Percentiles rank a stretch among this genome's conserved stretches.
Evolutionary conservation across 2,329 filamentous ascomycete genomes (phyloP).

Genomic region (Ophiostoma novo-ulmi): DNA sequence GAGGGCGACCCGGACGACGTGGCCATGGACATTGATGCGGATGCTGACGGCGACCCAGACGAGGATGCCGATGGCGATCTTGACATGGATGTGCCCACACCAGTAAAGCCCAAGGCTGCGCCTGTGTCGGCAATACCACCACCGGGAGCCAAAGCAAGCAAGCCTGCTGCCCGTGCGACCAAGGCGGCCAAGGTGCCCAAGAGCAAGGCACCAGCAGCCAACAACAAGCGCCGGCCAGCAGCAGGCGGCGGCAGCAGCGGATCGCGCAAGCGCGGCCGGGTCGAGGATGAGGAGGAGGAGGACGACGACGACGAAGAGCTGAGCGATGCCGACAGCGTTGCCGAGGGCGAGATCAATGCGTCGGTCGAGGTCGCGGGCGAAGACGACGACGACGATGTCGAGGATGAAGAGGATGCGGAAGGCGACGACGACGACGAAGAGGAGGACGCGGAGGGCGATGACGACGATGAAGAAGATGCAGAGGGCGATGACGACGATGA

Average conservation of each 20-base stretch:
- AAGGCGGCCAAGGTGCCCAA: conserved; percentile 31
- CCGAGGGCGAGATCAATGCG: conserved; percentile 38
- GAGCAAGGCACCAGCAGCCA: conserved; percentile 28
- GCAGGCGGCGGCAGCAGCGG: background rate
- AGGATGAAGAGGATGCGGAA: conserved; percentile 39
- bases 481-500: conserved; percentile 42
- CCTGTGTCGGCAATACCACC: background rate
- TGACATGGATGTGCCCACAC: conserved; percentile 39
- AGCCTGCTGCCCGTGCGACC: conserved; percentile 25
- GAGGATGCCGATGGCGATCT: conserved; percentile 49
- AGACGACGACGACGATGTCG: conserved; percentile 37
- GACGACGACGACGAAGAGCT: conserved; percentile 24
- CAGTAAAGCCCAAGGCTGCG: background rate
- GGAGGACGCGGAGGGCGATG: conserved; percentile 38
- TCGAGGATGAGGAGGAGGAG: conserved; percentile 21
- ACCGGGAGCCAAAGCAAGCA: background rate
- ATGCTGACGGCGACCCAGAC: conserved; percentile 32
- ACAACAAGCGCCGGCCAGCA: conserved; percentile 22
- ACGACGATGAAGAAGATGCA: conserved; percentile 38
- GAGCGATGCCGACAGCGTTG: conserved; percentile 43
- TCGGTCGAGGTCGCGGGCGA: conserved; percentile 48
- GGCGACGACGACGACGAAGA: conserved; percentile 39
- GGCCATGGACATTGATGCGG: conserved; percentile 35
- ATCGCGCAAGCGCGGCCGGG: conserved; percentile 8
- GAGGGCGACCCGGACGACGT: conserved; percentile 38